Evolutionary conservation across 768 basidiomycete genomes (phyloP), one percentile per base, ranked within the genome.

Genomic region (Kondoa subrosea): DNA sequence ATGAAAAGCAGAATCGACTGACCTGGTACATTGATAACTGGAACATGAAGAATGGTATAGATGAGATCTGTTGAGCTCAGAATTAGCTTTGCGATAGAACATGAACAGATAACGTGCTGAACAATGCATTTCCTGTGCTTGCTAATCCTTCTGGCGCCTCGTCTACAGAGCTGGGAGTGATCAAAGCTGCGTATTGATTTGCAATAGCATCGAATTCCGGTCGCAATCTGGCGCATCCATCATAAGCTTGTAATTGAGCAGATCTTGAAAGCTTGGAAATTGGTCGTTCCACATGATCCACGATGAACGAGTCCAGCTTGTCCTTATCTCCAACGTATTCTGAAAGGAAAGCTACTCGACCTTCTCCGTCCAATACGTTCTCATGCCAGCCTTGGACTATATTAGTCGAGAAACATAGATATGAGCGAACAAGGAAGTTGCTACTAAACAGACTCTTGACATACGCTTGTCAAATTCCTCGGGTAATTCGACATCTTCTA

Each of bases 41-140:
- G 57, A 57, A 59, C 72, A 69, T 77, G 75, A 1, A 75, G 71
- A n/a, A 67, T 70, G 17, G 76, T 74, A 75, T 76, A 77, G 70
- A 73, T 75, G 14, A 58, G 60, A 66, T 70, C 70, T 65, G 76
- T 74, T 16, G 71, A 61, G 34, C 12, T 29, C 3, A 4, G 30
- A 4, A n/a, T 8, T 25, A 59, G 57, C n/a, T 25, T 17, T n/a
- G 57, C 57, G 32, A 21, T 33, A 33, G 26, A 50, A 17, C 12
- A 67, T 4, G 16, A 4, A 16, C 25, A 21, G 1, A 2, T 33
- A 56, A 16, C 17, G n/a, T 27, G 31, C 63, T 50, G 40, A 50
- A 67, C 27, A 56, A 40, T 4, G 71, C 68, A 21, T 69, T 62
- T n/a, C 72, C 72, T 3, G 72, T 73, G 68, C 60, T 68, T 68